Base-by-base conservation (phyloP, 106 monocot species). In the Apostasia ramifera region DNA sequence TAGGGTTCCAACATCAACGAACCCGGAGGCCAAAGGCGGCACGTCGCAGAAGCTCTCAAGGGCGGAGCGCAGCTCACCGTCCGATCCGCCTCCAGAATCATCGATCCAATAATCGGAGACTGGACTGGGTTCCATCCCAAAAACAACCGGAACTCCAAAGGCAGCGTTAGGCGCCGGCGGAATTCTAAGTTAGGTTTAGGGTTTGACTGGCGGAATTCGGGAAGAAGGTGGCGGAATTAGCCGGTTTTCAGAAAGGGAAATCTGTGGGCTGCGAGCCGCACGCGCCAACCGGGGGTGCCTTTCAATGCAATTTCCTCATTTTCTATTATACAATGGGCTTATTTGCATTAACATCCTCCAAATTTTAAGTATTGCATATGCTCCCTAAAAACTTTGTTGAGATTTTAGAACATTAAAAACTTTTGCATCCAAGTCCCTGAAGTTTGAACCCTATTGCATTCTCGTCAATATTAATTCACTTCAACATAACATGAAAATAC, bases 71-170 rank as follows among this genome's bases (percentile, higher is more conserved):
- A 86, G 68, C 70, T 90, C 86, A 55, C 80, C 78, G 39, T 90
- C 86, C 1, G 79, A 75, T 61, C 74, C 89, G 15, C 73, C 77
- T 4, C 73, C 82, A 47, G 70, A 73, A 4, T 81, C 80, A 40
- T 86, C 83, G 54, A 83, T 80, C 83, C 83, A 86, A 49, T 63
- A 83, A 53, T 86, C 89, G 40, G 81, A 61, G 11, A 86, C 77
- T 71, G 76, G 56, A 37, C 68, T 71, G 15, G 71, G 44, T 62
- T 70, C 79, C 84, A 82, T 89, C 2, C 40, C 53, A 8, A 47
- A 42, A 63, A 7, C 44, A 10, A 8, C 43, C 65, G 14, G 26
- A 48, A 65, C 8, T 12, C 8, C 6, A 48, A 47, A 47, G 43
- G 26, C 48, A 13, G 65, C 46, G 13, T 2, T 13, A 13, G 13